phyloP scores from a whole-genome alignment of 75 land plant species.

The Picea glauca region DNA sequence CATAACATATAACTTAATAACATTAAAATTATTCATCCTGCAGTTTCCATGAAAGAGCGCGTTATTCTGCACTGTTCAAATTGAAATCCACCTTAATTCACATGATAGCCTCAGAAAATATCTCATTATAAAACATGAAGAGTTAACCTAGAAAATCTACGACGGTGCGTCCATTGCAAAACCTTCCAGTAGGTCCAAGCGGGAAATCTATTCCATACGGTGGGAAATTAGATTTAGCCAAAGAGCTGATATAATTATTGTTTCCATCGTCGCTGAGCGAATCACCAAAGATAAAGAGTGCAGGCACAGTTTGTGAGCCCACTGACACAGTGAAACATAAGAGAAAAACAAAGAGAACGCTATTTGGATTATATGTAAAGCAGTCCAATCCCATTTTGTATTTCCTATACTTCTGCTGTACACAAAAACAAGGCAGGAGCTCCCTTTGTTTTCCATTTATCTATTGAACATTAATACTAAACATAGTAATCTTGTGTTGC shows the following conservation, averaged over 20 bases:
- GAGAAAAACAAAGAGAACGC: not conserved
- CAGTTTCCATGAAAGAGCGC: too few species aligned
- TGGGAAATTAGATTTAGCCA: slow-evolving; percentile 56
- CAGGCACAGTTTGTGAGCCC: slow-evolving; percentile 31
- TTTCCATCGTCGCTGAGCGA: slow-evolving; percentile 78
- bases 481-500: not conserved
- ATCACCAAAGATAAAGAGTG: slow-evolving; percentile 74
- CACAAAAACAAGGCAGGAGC: not conserved
- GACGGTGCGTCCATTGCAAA: slow-evolving; percentile 69
- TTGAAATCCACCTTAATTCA: not conserved
- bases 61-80: too few species aligned
- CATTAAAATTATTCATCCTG: too few species aligned
- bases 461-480: not conserved
- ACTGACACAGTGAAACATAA: not conserved
- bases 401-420: not conserved
- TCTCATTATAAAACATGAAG: not conserved
- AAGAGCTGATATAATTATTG: slow-evolving; percentile 56
- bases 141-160: slow-evolving; percentile 54
- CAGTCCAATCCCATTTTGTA: not conserved
- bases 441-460: not conserved
- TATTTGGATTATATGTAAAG: not conserved
- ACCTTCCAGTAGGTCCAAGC: slow-evolving; percentile 67
- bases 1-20: too few species aligned
- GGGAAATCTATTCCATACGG: slow-evolving; percentile 86
- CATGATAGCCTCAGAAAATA: not conserved